Conservation (phyloP, 768 basidiomycete species). For the Crassisporium funariophilum region DNA sequence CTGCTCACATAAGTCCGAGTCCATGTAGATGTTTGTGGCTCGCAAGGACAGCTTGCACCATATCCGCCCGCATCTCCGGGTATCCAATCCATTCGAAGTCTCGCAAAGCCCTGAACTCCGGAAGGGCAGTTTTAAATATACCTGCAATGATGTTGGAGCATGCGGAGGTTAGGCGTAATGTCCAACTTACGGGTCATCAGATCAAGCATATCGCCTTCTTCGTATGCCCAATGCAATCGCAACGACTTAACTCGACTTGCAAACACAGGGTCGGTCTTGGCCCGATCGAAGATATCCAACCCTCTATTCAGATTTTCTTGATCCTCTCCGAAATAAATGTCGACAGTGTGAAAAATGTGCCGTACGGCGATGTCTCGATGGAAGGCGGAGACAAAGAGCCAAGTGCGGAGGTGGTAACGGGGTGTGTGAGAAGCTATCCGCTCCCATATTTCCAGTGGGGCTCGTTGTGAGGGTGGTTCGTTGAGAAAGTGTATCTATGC, state of each 20-base stretch:
- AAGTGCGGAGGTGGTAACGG: constrained; percentile 66
- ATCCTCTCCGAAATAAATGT: constrained; percentile 70
- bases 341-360: constrained; percentile 66
- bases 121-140: constrained; percentile 63
- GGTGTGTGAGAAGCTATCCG: constrained; percentile 63
- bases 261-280: constrained; percentile 62
- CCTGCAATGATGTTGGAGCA: constrained; percentile 34
- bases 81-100: constrained; percentile 83
- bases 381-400: constrained; percentile 66
- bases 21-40: constrained; percentile 56
- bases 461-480: constrained; percentile 61
- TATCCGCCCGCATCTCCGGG: constrained; percentile 67
- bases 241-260: constrained; percentile 60
- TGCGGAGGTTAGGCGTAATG: background rate
- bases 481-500: constrained; percentile 52
- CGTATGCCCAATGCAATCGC: constrained; percentile 69
- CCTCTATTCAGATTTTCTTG: constrained; percentile 60
- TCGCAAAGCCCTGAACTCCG: constrained; percentile 58
- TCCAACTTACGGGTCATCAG: constrained; percentile 51
- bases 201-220: constrained; percentile 68
- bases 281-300: constrained; percentile 67
- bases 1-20: constrained; percentile 58
- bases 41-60: constrained; percentile 58
- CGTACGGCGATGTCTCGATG: constrained; percentile 66
- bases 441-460: constrained; percentile 70